phyloP scores from a whole-genome alignment of 2,329 filamentous ascomycete species.

The Claviceps sp. region DNA sequence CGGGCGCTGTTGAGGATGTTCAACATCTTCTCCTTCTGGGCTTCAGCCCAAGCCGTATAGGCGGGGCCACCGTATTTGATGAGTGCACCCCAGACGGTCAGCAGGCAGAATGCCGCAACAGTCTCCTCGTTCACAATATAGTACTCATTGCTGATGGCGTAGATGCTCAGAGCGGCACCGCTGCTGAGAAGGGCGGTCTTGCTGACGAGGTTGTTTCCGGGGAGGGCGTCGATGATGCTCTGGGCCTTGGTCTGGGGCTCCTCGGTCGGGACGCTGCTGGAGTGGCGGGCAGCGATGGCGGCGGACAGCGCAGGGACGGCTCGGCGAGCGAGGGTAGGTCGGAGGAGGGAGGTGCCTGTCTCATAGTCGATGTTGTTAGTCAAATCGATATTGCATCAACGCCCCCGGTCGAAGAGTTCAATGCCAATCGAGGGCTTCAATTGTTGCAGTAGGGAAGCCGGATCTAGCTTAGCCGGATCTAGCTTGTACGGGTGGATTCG shows the following conservation, averaged over 20 bases:
- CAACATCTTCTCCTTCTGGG: slow-evolving; percentile 84
- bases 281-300: slow-evolving; percentile 52
- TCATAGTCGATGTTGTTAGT: slow-evolving; percentile 3
- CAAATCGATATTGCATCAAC: not conserved
- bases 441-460: slow-evolving; percentile 9
- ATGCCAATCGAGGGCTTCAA: slow-evolving; percentile 12
- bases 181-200: slow-evolving; percentile 97
- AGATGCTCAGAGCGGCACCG: slow-evolving; percentile 77
- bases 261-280: slow-evolving; percentile 67
- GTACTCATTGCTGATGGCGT: slow-evolving; percentile 98
- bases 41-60: slow-evolving; percentile 86
- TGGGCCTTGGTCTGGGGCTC: slow-evolving; percentile 95
- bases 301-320: slow-evolving; percentile 61
- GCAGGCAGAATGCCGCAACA: slow-evolving; percentile 80
- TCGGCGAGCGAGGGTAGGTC: slow-evolving; percentile 65
- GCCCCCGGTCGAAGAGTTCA: not conserved
- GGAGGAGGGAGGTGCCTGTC: slow-evolving; percentile 78
- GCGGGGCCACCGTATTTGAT: slow-evolving; percentile 88
- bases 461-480: no score
- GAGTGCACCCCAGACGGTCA: slow-evolving; percentile 83
- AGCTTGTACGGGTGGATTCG: not conserved
- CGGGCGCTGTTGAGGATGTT: slow-evolving; percentile 88
- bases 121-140: slow-evolving; percentile 99
- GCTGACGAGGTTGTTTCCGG: slow-evolving; percentile 81
- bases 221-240: slow-evolving; percentile 84